Evolutionary conservation across 139 green algal species (phyloP).

Genomic region (Zygnema circumcarinatum): DNA sequence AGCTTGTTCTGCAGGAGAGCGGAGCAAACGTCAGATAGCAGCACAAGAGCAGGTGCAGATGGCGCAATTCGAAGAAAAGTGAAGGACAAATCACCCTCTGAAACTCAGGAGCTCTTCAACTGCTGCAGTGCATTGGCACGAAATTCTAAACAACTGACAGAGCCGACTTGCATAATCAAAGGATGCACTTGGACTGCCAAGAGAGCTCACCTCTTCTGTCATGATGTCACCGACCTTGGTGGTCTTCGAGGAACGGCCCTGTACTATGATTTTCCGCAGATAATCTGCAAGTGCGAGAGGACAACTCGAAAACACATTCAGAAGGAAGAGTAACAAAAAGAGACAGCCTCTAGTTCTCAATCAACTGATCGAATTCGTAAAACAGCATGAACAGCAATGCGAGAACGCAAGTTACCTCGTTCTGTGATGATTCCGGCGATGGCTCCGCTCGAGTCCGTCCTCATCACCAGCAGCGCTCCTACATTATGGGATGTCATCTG

Average conservation of each 20-base stretch:
- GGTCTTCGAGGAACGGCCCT: constrained; percentile 37
- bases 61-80: neutral
- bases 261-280: constrained; percentile 44
- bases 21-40: neutral
- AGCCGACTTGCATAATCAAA: neutral
- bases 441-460: neutral
- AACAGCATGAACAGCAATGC: too few relatives aligned
- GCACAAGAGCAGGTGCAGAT: neutral
- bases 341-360: too few relatives aligned
- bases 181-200: neutral
- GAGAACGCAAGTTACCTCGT: constrained; percentile 32
- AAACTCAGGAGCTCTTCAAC: neutral
- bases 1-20: constrained; percentile 53
- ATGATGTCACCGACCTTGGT: constrained; percentile 58
- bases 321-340: constrained; percentile 3
- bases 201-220: constrained; percentile 50
- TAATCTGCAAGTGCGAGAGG: constrained; percentile 55
- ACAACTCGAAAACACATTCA: neutral
- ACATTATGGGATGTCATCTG: constrained; percentile 59
- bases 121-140: neutral
- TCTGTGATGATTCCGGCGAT: constrained; percentile 57
- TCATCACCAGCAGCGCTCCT: constrained; percentile 49
- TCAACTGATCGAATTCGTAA: too few relatives aligned
- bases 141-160: neutral
- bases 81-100: neutral